Conservation (phyloP, 306 rosid species). For the Spatholobus suberectus region DNA sequence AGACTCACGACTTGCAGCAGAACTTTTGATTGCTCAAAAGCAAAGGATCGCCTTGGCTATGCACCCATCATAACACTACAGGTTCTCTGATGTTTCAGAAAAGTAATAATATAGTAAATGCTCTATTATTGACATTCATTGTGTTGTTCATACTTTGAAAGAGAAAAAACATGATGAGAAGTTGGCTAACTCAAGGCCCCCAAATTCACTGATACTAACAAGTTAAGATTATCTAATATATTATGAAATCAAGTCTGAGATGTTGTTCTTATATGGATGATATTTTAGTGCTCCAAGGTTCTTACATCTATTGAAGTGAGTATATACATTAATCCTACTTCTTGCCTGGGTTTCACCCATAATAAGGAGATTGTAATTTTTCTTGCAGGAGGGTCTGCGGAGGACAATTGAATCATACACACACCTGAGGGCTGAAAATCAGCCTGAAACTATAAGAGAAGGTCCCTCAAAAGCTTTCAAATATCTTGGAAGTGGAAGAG, state of each 20-base stretch:
- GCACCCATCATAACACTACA: conserved; percentile 77
- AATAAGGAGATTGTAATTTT: conserved; percentile 34
- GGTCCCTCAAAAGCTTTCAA: conserved; percentile 86
- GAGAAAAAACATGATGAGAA: conserved; percentile 6
- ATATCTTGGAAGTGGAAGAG: conserved; percentile 86
- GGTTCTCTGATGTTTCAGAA: conserved; percentile 55
- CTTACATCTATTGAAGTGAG: conserved; percentile 14
- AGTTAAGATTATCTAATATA: conserved; percentile 28
- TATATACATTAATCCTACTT: conserved; percentile 29
- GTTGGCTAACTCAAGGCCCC: conserved; percentile 5
- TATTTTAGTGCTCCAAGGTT: conserved; percentile 27
- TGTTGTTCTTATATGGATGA: conserved; percentile 31
- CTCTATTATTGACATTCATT: conserved; percentile 7
- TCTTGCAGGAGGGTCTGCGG: conserved; percentile 83
- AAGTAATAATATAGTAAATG: conserved; percentile 1
- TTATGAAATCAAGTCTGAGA: conserved; percentile 25
- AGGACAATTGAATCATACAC: conserved; percentile 85
- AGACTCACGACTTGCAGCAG: conserved; percentile 88
- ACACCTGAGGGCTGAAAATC: conserved; percentile 78
- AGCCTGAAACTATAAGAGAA: conserved; percentile 59
- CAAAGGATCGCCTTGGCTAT: conserved; percentile 85
- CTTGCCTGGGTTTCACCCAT: not conserved
- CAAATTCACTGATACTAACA: conserved; percentile 10
- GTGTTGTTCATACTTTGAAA: conserved; percentile 29
- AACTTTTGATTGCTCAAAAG: conserved; percentile 86